Evolutionary conservation across 75 land plant genomes (phyloP).

Genomic region (Cunninghamia lanceolata): DNA sequence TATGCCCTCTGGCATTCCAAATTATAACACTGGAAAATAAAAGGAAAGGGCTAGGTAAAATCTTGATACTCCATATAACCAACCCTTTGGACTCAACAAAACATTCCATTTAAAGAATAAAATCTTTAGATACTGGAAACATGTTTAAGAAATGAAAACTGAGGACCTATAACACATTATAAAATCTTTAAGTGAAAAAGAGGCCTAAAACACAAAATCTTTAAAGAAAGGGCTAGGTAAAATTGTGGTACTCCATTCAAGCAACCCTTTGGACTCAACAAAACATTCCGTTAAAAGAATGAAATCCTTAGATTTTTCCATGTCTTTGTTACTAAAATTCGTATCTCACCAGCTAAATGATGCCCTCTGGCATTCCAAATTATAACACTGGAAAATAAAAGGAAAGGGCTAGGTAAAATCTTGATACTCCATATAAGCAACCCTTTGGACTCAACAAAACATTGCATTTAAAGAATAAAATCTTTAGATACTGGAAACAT

Average conservation of each 20-base stretch:
- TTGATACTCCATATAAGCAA: neutral
- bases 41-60: neutral
- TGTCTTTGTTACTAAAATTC: too few species aligned
- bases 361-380: neutral
- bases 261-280: neutral
- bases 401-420: neutral
- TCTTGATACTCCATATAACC: neutral
- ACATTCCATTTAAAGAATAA: neutral
- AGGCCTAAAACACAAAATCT: neutral
- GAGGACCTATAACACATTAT: neutral
- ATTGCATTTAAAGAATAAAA: too few species aligned
- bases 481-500: neutral
- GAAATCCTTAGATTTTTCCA: too few species aligned
- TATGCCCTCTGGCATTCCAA: neutral
- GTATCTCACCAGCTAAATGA: neutral
- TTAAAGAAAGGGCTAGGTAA: neutral
- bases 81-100: neutral
- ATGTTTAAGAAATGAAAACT: neutral
- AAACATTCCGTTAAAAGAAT: too few species aligned
- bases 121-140: neutral
- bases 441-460: neutral
- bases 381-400: too few species aligned
- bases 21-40: too few species aligned
- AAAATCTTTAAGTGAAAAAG: too few species aligned
- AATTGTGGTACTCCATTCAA: neutral